Conservation (phyloP, 768 basidiomycete genomes). For the Hygrocybe coccinea region DNA sequence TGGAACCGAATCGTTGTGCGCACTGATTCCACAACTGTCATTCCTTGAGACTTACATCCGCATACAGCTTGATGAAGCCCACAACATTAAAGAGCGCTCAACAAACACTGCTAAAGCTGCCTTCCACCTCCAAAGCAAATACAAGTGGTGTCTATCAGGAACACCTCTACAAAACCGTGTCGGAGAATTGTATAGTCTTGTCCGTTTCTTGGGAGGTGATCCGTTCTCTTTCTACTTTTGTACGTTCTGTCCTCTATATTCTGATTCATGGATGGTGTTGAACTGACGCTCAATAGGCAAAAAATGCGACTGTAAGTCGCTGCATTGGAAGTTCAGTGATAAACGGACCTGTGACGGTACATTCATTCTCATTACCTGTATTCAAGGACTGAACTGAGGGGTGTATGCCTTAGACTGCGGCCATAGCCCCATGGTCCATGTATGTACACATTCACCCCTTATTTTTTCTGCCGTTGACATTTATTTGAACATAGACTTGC, state of each 20-base stretch:
- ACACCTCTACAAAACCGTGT: slow-evolving; percentile 90
- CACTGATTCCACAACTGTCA: slow-evolving; percentile 10
- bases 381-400: not conserved
- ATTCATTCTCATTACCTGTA: slow-evolving; percentile 14
- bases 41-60: not conserved
- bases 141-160: slow-evolving; percentile 93
- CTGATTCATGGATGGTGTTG: not conserved
- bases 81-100: slow-evolving; percentile 93
- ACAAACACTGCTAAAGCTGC: slow-evolving; percentile 97
- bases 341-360: slow-evolving; percentile 78
- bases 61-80: slow-evolving; percentile 83
- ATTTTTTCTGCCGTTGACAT: slow-evolving; percentile 1
- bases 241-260: slow-evolving; percentile 30
- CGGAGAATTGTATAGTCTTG: slow-evolving; percentile 95
- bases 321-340: slow-evolving; percentile 91
- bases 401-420: slow-evolving; percentile 62
- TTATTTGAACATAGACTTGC: slow-evolving; percentile 55
- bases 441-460: slow-evolving; percentile 29
- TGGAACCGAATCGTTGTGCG: slow-evolving; percentile 80
- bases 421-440: slow-evolving; percentile 82
- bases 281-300: slow-evolving; percentile 57
- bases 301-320: slow-evolving; percentile 85
- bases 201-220: slow-evolving; percentile 89
- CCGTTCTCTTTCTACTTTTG: slow-evolving; percentile 92
- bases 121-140: slow-evolving; percentile 77